Evolutionary conservation across 2,329 filamentous ascomycete species (phyloP).

Genomic region (Tolypocladium amazonense): DNA sequence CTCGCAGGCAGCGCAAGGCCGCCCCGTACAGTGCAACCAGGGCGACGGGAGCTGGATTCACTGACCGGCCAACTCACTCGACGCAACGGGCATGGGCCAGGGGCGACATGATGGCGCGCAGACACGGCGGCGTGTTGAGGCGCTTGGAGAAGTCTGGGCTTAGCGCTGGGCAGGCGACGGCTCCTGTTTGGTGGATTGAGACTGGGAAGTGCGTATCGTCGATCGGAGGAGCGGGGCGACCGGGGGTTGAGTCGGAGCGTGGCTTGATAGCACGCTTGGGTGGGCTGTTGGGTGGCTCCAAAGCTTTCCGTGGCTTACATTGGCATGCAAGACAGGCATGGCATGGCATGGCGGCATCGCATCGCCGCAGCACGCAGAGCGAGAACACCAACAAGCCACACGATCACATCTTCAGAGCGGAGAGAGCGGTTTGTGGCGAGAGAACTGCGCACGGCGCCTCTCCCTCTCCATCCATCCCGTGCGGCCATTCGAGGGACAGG

Average conservation of each 20-base stretch:
- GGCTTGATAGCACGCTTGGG: neutral
- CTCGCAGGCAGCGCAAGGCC: neutral
- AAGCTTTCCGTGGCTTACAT: neutral
- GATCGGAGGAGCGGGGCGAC: neutral
- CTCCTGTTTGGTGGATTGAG: slow-evolving; percentile 1
- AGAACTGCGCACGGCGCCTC: neutral
- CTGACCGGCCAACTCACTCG: neutral
- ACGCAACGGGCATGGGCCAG: neutral
- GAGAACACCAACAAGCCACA: neutral
- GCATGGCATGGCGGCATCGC: neutral
- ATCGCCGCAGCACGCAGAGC: neutral
- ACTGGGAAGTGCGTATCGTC: neutral
- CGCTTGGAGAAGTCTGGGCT: neutral
- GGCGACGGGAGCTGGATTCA: neutral
- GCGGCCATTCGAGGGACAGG: neutral
- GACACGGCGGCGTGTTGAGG: neutral
- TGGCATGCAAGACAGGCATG: neutral
- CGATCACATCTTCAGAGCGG: neutral
- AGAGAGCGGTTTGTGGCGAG: neutral
- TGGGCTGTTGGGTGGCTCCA: neutral
- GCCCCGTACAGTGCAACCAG: neutral
- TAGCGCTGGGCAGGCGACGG: neutral
- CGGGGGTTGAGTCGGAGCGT: neutral
- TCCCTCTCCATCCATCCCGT: neutral
- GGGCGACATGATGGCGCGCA: neutral